Evolutionary conservation across 169 alveolate species (phyloP).

Genomic region (Cryptosporidium sp.): DNA sequence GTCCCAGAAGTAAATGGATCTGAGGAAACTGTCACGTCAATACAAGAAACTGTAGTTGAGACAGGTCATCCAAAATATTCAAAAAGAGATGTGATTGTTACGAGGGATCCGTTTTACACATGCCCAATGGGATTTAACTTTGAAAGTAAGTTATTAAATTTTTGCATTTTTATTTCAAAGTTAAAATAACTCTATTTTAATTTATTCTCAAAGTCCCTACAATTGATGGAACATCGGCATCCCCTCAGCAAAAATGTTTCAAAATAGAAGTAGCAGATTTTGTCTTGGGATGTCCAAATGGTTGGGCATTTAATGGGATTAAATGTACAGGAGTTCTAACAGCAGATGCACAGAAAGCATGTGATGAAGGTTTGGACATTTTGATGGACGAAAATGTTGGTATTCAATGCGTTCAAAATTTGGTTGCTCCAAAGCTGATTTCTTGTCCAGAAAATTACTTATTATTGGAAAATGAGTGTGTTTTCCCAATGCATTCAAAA

Average conservation of each 20-base stretch:
- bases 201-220: slow-evolving; percentile 42
- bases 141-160: slow-evolving; percentile 51
- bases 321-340: slow-evolving; percentile 67
- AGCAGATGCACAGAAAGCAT: slow-evolving; percentile 68
- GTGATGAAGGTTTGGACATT: slow-evolving; percentile 67
- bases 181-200: not conserved
- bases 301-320: slow-evolving; percentile 74
- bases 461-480: slow-evolving; percentile 64
- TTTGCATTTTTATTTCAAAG: not conserved
- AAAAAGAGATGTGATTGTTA: slow-evolving; percentile 59
- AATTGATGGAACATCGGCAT: slow-evolving; percentile 52
- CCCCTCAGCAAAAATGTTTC: slow-evolving; percentile 71
- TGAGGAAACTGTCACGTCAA: slow-evolving; percentile 33
- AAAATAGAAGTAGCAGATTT: slow-evolving; percentile 72
- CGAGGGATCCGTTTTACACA: slow-evolving; percentile 73
- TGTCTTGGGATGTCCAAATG: slow-evolving; percentile 72
- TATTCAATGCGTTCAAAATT: slow-evolving; percentile 51
- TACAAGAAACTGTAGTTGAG: slow-evolving; percentile 59
- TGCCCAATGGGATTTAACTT: slow-evolving; percentile 73
- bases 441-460: slow-evolving; percentile 69
- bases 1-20: slow-evolving; percentile 60
- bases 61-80: slow-evolving; percentile 60
- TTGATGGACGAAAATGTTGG: slow-evolving; percentile 58
- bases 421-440: slow-evolving; percentile 59
- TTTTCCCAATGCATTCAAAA: slow-evolving; percentile 63